Percentiles rank a stretch among this genome's conserved stretches.
phyloP scores from a whole-genome alignment of 352 stramenopile species.

The Pythium plurisporium region DNA sequence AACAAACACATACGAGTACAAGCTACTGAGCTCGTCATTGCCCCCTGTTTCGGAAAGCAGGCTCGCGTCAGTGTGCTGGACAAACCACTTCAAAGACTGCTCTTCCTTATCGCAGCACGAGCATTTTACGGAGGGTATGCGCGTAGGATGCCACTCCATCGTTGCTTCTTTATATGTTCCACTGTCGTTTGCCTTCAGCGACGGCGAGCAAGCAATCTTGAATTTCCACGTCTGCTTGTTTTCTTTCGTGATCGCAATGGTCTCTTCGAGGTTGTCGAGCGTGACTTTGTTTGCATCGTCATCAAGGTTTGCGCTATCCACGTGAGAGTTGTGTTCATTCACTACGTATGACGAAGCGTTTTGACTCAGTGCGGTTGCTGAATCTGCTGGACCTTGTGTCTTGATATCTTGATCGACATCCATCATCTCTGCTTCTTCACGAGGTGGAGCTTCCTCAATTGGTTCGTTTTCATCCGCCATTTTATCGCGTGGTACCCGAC shows the following conservation, averaged over 20 bases:
- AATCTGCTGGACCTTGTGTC: too few relatives aligned
- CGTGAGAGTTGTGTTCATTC: too few relatives aligned
- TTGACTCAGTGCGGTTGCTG: too few relatives aligned
- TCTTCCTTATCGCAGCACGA: neutral
- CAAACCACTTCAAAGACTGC: neutral
- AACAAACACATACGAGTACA: constrained; percentile 6
- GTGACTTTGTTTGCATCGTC: neutral
- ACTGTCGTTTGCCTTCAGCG: neutral
- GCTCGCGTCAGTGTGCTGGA: constrained; percentile 4
- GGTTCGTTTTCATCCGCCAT: too few relatives aligned
- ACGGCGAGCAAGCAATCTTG: constrained; percentile 4
- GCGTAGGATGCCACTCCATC: neutral
- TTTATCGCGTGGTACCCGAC: too few relatives aligned
- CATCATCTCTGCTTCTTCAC: too few relatives aligned
- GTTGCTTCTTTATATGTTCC: constrained; percentile 7
- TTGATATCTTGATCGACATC: too few relatives aligned
- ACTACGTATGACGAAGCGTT: too few relatives aligned
- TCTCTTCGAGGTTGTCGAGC: neutral
- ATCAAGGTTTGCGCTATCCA: too few relatives aligned
- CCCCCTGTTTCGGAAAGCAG: neutral
- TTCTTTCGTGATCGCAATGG: constrained; percentile 4
- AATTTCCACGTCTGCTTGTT: neutral
- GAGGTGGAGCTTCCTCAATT: too few relatives aligned
- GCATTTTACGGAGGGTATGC: neutral
- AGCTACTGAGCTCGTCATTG: neutral